Conservation (phyloP, 441 rosid genomes). For the Populus hybrid region DNA sequence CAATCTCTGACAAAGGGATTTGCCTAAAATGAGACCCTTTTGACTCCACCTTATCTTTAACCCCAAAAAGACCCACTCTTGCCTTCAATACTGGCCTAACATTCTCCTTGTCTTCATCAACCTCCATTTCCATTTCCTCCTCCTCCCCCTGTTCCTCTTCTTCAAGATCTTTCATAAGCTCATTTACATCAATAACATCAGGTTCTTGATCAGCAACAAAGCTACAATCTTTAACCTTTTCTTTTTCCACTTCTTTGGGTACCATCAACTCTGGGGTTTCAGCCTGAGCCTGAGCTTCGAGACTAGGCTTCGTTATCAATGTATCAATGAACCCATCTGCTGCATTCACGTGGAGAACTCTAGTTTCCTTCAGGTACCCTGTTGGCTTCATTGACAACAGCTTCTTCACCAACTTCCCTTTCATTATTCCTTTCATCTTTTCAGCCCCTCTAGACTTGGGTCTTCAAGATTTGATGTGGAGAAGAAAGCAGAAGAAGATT, state of each 20-base stretch:
- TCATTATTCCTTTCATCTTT: conserved; percentile 62
- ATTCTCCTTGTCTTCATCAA: conserved; percentile 54
- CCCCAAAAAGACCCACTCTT: background rate
- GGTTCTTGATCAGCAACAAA: conserved; percentile 28
- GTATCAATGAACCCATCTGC: conserved; percentile 52
- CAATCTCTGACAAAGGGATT: conserved; percentile 46
- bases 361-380: conserved; percentile 60
- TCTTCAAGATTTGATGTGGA: conserved; percentile 7
- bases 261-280: conserved; percentile 12
- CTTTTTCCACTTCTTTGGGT: conserved; percentile 28
- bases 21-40: conserved; percentile 12
- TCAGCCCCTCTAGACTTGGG: background rate
- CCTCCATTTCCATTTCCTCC: conserved; percentile 25
- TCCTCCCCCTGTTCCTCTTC: conserved; percentile 20
- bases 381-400: conserved; percentile 59
- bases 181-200: conserved; percentile 40
- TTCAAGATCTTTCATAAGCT: conserved; percentile 50
- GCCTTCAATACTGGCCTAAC: conserved; percentile 29
- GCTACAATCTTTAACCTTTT: background rate
- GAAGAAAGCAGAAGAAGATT: background rate
- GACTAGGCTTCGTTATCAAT: conserved; percentile 29
- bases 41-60: conserved; percentile 25
- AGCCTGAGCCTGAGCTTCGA: conserved; percentile 24
- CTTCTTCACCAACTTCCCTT: conserved; percentile 67
- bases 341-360: conserved; percentile 51